These are phyloP conservation scores for Bipolaris bicolor DNA, from an alignment of 2,329 filamentous ascomycete species.

Conservation along the genomic window DNA sequence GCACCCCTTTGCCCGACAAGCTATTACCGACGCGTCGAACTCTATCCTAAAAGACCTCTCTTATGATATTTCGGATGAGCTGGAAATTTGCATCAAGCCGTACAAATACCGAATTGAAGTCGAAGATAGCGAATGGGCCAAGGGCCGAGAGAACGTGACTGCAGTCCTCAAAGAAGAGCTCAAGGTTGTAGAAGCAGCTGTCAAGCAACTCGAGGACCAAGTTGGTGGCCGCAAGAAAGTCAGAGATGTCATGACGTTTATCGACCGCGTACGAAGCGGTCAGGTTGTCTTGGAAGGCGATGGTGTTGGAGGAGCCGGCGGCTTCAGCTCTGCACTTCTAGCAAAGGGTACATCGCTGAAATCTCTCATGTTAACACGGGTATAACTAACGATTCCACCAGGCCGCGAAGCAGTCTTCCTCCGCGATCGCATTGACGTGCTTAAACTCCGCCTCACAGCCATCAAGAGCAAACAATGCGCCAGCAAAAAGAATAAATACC, in stretches of 20 bases:
- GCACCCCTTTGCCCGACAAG: constrained; percentile 89
- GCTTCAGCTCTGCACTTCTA: constrained; percentile 88
- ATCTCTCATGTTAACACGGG: not conserved
- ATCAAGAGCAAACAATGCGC: constrained; percentile 91
- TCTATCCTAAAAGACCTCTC: constrained; percentile 92
- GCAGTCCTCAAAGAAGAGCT: constrained; percentile 86
- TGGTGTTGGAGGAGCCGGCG: constrained; percentile 82
- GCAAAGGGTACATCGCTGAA: constrained; percentile 66
- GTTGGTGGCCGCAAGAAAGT: constrained; percentile 86
- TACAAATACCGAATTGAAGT: constrained; percentile 99
- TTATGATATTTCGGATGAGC: constrained; percentile 95
- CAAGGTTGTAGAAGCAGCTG: constrained; percentile 78
- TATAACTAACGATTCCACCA: constrained; percentile 47
- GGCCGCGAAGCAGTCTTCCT: constrained; percentile 94
- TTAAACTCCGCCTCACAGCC: constrained; percentile 87
- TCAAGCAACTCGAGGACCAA: constrained; percentile 74
- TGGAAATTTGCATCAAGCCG: constrained; percentile 98
- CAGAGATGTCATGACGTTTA: constrained; percentile 86
- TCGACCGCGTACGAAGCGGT: constrained; percentile 87
- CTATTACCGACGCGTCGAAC: constrained; percentile 89
- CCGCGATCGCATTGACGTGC: constrained; percentile 84
- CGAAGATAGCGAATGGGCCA: constrained; percentile 85
- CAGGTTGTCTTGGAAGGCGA: constrained; percentile 86
- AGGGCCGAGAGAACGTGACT: constrained; percentile 82
- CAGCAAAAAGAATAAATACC: constrained; percentile 85